Base-by-base conservation (phyloP, 805 yeast species). In the Wickerhamomyces tratensis region DNA sequence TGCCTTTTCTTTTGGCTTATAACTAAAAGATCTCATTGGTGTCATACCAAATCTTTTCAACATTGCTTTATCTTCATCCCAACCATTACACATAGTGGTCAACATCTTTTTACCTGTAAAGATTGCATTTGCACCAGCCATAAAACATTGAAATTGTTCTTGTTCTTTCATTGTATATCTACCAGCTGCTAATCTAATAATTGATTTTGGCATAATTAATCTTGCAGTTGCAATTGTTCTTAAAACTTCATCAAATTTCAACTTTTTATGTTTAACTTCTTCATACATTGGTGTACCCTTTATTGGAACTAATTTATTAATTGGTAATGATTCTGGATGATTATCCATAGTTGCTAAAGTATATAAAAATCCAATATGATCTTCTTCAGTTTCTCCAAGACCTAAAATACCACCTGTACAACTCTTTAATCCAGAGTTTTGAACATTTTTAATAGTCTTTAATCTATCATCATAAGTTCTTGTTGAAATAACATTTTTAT, bases 281-380 rank as follows among this genome's bases (percentile, higher is more conserved):
- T 74, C 74, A 29, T 72, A 81, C 67, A 84, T 74, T 15, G 87
- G 87, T 0, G 93, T 84, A 3, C 93, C 93, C 46, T 79, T 74
- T 42, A 84, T 83, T 3, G 88, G 78, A n/a, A 84, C 86, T 39
- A 84, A 65, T 51, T 84, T 69, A 57, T 84, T 84, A 49, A 84
- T 82, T n/a, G 93, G 93, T 42, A 84, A 67, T 1, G 87, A 79
- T 58, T 84, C 93, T 1, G 93, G 93, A 50, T 84, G 91, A n/a
- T 67, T 61, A 2, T 72, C 70, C 78, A 85, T 67, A 7, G 79
- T 83, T 2, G 87, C 68, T 44, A 84, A 61, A 0, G 89, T 81
- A 53, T 77, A 67, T 38, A 82, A 54, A 46, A 84, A 82, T 3
- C 84, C 76, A 39, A 84, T 63, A 51, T 80, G 88, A 56, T 84